Base-by-base conservation (phyloP, 2,329 filamentous ascomycete genomes). In the Thelonectria blattea region DNA sequence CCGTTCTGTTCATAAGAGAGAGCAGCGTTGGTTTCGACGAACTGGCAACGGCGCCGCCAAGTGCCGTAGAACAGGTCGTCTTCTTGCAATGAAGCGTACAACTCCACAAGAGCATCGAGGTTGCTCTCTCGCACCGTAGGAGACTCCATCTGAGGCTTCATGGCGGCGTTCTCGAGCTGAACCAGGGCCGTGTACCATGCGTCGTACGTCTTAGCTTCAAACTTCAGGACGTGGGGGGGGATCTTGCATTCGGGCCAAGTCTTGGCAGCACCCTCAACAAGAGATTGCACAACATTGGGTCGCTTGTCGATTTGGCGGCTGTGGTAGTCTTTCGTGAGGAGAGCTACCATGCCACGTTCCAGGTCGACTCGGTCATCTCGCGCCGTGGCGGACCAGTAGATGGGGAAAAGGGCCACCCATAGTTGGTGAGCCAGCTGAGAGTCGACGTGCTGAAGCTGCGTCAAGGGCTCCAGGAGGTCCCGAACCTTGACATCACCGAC, bases 1-100 rank as follows among this genome's bases (percentile, higher is more conserved):
- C 95, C 95, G 70, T 96, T 96, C 74, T 99, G 96, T 78, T 99
- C 96, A 69, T 97, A 99, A 0, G 95, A 99, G 8, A 99, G 81
- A 1, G 93, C 95, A 14, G 95, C 92, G 73, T 99, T 99, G 9
- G 93, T 98, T 80, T 99, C 96, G 6, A 99, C 91, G 72, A 97
- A 99, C 67, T 97, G 92, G 74, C 93, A 97, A 47, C 95, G 89
- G 58, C 95, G 88, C 60, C 95, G 88, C 95, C 95, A 99, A 0
- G 93, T 96, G 9, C 95, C 95, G 66, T 99, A 98, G 75, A 98
- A 99, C 49, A 99, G 82, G 73, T 99, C 95, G 52, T 98, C 93
- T 74, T 99, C 96, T 71, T 96, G 91, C 14, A 99, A 80, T 1
- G 89, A 88, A 6, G 93, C 88, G 72, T 99, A 99, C 3, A 98